phyloP scores from a whole-genome alignment of 257 asterid species.

The Nicotiana sylvestris region DNA sequence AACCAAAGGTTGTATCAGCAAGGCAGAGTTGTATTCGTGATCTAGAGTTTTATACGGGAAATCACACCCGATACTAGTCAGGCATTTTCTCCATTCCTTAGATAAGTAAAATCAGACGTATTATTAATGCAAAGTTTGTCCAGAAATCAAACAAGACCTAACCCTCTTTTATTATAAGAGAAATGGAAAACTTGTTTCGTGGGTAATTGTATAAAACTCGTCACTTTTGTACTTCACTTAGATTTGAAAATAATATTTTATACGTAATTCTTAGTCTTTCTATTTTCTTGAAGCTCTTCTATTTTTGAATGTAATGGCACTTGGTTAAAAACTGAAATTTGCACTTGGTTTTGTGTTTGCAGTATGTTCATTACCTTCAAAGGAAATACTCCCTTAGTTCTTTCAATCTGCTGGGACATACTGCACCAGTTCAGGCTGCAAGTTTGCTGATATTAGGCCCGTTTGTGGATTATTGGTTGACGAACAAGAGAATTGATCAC shows the following conservation, averaged over 20 bases:
- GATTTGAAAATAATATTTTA: not conserved
- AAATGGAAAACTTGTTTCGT: not conserved
- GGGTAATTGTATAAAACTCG: not conserved
- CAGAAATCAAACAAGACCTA: not conserved
- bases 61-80: not conserved
- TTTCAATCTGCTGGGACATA: slow-evolving; percentile 95
- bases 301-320: not conserved
- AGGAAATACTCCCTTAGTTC: slow-evolving; percentile 93
- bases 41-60: not conserved
- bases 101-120: not conserved
- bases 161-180: not conserved
- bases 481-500: slow-evolving; percentile 78
- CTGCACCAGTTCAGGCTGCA: slow-evolving; percentile 96
- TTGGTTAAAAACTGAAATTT: not conserved
- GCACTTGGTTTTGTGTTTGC: slow-evolving; percentile 29
- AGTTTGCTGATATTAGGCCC: slow-evolving; percentile 84
- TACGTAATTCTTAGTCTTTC: not conserved
- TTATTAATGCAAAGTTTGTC: not conserved
- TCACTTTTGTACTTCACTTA: not conserved
- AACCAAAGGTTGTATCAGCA: not conserved
- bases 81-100: not conserved
- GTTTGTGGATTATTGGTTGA: slow-evolving; percentile 85
- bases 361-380: slow-evolving; percentile 96
- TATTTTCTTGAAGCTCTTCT: not conserved
- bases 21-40: not conserved